These are phyloP conservation scores for Phytophthora quininea DNA, from an alignment of 352 stramenopile species.

Conservation along the genomic window DNA sequence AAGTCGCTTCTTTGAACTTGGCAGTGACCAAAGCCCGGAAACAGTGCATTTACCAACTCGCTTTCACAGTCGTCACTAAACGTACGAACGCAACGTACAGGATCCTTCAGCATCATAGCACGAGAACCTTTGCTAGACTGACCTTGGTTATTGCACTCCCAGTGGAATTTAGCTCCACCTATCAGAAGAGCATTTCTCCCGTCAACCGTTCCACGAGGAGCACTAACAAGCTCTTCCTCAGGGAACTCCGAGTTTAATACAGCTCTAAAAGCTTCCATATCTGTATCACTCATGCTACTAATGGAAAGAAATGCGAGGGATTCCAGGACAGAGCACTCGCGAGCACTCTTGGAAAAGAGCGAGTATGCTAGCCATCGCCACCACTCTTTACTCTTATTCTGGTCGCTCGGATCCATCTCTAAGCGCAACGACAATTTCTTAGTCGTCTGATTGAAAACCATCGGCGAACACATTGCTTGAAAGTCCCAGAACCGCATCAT, in stretches of 20 bases:
- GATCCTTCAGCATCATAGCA: neutral
- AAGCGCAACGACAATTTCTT: slow-evolving; percentile 3
- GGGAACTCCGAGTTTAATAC: neutral
- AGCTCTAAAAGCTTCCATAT: slow-evolving; percentile 1
- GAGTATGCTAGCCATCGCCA: slow-evolving; percentile 13
- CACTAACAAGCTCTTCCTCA: slow-evolving; percentile 2
- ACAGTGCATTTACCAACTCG: neutral
- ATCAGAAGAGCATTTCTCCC: neutral
- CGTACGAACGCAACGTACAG: neutral
- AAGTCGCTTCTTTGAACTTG: slow-evolving; percentile 1
- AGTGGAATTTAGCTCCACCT: neutral
- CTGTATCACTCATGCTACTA: neutral
- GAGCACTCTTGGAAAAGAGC: slow-evolving; percentile 12
- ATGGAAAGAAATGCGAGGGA: neutral
- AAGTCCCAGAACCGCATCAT: neutral
- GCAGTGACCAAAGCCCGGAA: slow-evolving; percentile 5
- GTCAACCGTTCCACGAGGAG: neutral
- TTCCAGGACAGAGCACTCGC: neutral
- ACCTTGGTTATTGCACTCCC: neutral
- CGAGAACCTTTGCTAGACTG: neutral
- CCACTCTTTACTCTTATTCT: neutral
- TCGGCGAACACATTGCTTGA: slow-evolving; percentile 7
- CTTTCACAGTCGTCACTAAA: slow-evolving; percentile 1
- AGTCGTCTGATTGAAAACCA: slow-evolving; percentile 1
- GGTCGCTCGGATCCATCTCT: neutral